Percentiles rank a stretch among this genome's conserved stretches.
These are phyloP conservation scores for Mortierella alpina DNA, from an alignment of 192 early-diverging fungal genomes.

Conservation along the genomic window DNA sequence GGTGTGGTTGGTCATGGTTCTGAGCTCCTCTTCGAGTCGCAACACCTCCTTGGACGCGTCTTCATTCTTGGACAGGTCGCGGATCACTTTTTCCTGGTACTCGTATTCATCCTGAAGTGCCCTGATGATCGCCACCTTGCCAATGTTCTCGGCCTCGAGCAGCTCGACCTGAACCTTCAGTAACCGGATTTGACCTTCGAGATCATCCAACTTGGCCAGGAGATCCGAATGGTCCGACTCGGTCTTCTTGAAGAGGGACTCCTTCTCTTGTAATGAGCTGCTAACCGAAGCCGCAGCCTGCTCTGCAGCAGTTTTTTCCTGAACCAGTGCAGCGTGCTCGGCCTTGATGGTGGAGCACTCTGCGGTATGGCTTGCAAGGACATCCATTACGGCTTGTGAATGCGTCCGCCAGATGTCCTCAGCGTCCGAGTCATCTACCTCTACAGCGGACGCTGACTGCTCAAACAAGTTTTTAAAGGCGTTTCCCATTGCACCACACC, in stretches of 20 bases:
- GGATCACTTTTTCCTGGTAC: constrained; percentile 46
- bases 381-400: constrained; percentile 9
- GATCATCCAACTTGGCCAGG: constrained; percentile 34
- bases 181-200: constrained; percentile 32
- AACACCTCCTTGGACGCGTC: constrained; percentile 36
- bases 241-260: constrained; percentile 6
- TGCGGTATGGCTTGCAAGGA: constrained; percentile 7
- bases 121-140: constrained; percentile 44
- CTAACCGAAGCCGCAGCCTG: neutral
- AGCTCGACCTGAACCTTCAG: constrained; percentile 36
- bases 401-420: constrained; percentile 20
- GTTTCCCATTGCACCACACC: constrained; percentile 26
- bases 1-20: constrained; percentile 24
- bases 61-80: constrained; percentile 44
- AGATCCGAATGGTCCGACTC: constrained; percentile 17
- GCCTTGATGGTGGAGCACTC: constrained; percentile 34
- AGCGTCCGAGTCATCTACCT: neutral
- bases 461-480: constrained; percentile 23
- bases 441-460: constrained; percentile 6
- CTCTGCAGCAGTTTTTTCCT: constrained; percentile 1
- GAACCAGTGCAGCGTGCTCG: constrained; percentile 17
- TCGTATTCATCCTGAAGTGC: constrained; percentile 46
- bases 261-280: constrained; percentile 10
- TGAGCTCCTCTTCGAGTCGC: constrained; percentile 33
- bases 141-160: constrained; percentile 48